Conservation (phyloP, 768 basidiomycete genomes). For the Leccinum variicolor region DNA sequence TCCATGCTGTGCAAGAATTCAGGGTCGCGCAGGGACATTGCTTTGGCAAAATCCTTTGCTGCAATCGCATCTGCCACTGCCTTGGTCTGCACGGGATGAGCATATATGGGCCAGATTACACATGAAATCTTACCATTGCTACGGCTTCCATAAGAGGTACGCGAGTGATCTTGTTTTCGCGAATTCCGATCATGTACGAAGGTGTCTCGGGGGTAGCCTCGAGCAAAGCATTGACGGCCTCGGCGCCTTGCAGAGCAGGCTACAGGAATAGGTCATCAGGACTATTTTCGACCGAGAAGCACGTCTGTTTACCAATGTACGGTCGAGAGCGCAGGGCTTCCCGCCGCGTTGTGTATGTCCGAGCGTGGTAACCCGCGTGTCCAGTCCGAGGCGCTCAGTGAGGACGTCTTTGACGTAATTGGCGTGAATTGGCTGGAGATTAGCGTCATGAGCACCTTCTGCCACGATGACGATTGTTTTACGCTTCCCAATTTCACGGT, state of each 20-base stretch:
- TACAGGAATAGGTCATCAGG: conserved; percentile 29
- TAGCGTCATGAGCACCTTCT: conserved; percentile 87
- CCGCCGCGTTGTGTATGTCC: conserved; percentile 98
- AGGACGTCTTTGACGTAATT: conserved; percentile 91
- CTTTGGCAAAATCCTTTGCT: conserved; percentile 78
- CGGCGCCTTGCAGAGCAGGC: conserved; percentile 95
- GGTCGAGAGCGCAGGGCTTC: conserved; percentile 87
- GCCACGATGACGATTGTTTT: conserved; percentile 99
- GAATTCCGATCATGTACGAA: conserved; percentile 95
- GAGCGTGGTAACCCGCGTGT: conserved; percentile 94
- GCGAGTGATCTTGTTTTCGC: conserved; percentile 92
- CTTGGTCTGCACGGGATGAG: conserved; percentile 58
- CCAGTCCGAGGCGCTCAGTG: conserved; percentile 80
- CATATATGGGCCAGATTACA: not conserved
- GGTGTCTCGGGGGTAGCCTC: conserved; percentile 86
- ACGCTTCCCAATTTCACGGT: conserved; percentile 88
- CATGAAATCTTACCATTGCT: conserved; percentile 52
- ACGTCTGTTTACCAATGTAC: conserved; percentile 68
- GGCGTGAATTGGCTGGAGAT: conserved; percentile 88
- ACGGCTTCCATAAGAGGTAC: conserved; percentile 94
- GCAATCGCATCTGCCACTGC: conserved; percentile 81
- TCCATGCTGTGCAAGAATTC: conserved; percentile 87
- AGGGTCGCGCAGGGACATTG: conserved; percentile 84
- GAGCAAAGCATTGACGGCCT: conserved; percentile 87
- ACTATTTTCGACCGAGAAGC: not conserved